Conservation (phyloP, 768 basidiomycete genomes). For the Thelephora aurantiotincta region DNA sequence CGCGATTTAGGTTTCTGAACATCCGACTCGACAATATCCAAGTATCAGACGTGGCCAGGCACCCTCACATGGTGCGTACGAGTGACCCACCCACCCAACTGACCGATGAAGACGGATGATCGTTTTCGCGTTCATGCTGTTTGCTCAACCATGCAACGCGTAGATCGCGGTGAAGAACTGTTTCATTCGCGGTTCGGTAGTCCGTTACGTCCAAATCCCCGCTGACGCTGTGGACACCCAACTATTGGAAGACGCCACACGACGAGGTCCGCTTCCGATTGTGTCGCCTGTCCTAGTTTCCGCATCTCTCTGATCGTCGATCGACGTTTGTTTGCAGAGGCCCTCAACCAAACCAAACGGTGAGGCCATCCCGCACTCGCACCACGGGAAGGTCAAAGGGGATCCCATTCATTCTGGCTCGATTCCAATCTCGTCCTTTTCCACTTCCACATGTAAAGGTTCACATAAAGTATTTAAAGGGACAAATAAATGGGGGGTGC, state of each 20-base stretch:
- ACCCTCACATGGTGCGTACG: constrained; percentile 86
- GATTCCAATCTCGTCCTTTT: too few species aligned
- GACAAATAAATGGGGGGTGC: too few species aligned
- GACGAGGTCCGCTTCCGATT: constrained; percentile 61
- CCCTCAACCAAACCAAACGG: constrained; percentile 26
- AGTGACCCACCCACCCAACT: not conserved
- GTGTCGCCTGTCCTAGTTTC: not conserved
- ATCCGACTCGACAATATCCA: constrained; percentile 91
- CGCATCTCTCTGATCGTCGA: not conserved
- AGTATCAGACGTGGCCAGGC: constrained; percentile 81
- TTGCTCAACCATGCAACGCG: not conserved
- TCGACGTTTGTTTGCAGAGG: constrained; percentile 20
- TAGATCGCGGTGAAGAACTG: constrained; percentile 99
- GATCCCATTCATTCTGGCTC: too few species aligned
- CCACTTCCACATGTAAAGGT: too few species aligned
- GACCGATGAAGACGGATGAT: not conserved
- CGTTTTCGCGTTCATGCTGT: not conserved
- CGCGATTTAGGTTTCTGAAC: constrained; percentile 63
- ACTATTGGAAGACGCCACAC: constrained; percentile 88
- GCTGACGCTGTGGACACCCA: constrained; percentile 91
- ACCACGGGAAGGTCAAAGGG: too few species aligned
- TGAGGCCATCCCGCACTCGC: too few species aligned
- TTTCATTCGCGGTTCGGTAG: constrained; percentile 96
- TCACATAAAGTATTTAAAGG: too few species aligned
- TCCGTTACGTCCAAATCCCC: constrained; percentile 92